These are phyloP conservation scores for Aspergillus campestris DNA, from an alignment of 495 filamentous ascomycete genomes.

Conservation along the genomic window DNA sequence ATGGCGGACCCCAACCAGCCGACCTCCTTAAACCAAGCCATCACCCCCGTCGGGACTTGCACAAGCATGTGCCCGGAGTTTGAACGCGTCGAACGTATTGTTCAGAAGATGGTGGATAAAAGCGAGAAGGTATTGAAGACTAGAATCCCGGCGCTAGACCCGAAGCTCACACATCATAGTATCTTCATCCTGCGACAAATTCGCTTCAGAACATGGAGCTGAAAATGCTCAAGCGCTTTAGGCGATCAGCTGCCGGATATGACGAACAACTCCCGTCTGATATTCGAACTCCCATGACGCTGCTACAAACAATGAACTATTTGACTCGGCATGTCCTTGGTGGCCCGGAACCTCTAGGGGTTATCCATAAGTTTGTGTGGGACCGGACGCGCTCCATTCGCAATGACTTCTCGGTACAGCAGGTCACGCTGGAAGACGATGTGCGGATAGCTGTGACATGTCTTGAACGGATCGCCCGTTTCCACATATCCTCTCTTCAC, in stretches of 20 bases:
- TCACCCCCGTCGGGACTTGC: conserved; percentile 82
- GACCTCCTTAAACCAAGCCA: conserved; percentile 70
- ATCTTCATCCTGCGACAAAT: conserved; percentile 29
- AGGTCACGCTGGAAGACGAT: conserved; percentile 57
- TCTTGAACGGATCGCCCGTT: conserved; percentile 82
- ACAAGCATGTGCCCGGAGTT: conserved; percentile 91
- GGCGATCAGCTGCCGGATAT: conserved; percentile 83
- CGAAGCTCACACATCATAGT: conserved; percentile 9
- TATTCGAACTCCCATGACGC: conserved; percentile 68
- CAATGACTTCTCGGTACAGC: conserved; percentile 90
- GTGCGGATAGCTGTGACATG: conserved; percentile 66
- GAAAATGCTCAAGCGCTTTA: conserved; percentile 77
- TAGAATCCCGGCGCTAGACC: neutral
- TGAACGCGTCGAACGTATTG: conserved; percentile 73
- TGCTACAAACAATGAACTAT: conserved; percentile 74
- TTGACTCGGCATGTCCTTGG: conserved; percentile 67
- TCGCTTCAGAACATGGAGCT: conserved; percentile 37
- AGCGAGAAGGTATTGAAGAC: conserved; percentile 46
- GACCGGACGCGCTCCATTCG: conserved; percentile 86
- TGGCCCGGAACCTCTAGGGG: conserved; percentile 51
- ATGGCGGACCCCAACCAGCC: conserved; percentile 87
- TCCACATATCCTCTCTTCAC: conserved; percentile 84
- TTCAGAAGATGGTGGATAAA: conserved; percentile 54
- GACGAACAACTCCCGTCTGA: conserved; percentile 89
- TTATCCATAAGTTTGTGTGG: conserved; percentile 84